Percentiles rank a stretch among this genome's conserved stretches.
Conservation (phyloP, 2,329 filamentous ascomycete genomes). For the Cladobotryum protrusum region DNA sequence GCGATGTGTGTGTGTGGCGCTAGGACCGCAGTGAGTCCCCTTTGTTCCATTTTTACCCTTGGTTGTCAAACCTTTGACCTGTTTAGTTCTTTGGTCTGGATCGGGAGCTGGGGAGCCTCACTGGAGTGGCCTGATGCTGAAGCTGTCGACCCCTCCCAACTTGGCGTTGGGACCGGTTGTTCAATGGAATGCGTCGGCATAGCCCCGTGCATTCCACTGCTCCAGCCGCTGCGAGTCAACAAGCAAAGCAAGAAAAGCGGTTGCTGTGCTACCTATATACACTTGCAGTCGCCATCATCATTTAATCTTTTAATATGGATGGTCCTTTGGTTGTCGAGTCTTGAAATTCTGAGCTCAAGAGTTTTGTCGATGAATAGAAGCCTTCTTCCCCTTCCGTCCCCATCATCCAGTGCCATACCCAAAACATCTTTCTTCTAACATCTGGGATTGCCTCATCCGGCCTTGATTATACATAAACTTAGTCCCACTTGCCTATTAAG, state of each 20-base stretch:
- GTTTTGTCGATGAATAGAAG: not conserved
- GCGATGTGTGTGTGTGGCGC: not conserved
- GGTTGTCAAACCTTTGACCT: not conserved
- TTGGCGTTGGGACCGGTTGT: not conserved
- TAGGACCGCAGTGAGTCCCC: slow-evolving; percentile 7
- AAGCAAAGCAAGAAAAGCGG: slow-evolving; percentile 6
- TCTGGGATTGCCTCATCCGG: slow-evolving; percentile 7
- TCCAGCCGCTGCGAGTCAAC: slow-evolving; percentile 5
- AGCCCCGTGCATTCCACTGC: slow-evolving; percentile 23
- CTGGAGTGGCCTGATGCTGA: not conserved
- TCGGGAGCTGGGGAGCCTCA: not conserved
- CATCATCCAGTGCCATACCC: not conserved
- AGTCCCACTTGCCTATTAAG: not conserved
- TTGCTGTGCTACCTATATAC: slow-evolving; percentile 11
- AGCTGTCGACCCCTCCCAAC: not conserved
- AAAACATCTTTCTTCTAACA: not conserved
- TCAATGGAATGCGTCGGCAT: slow-evolving; percentile 24
- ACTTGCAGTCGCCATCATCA: not conserved
- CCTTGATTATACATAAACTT: slow-evolving; percentile 1
- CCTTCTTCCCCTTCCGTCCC: not conserved
- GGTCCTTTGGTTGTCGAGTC: slow-evolving; percentile 1
- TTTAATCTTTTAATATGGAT: slow-evolving; percentile 4
- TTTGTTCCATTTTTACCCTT: slow-evolving; percentile 8
- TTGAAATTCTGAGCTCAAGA: slow-evolving; percentile 7
- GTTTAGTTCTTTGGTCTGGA: not conserved